A percentile compares a stretch with the other conserved stretches of the same genome.
phyloP scores from a whole-genome alignment of 129 eudicot genomes.

The Chrysanthemum lavandulifolium region DNA sequence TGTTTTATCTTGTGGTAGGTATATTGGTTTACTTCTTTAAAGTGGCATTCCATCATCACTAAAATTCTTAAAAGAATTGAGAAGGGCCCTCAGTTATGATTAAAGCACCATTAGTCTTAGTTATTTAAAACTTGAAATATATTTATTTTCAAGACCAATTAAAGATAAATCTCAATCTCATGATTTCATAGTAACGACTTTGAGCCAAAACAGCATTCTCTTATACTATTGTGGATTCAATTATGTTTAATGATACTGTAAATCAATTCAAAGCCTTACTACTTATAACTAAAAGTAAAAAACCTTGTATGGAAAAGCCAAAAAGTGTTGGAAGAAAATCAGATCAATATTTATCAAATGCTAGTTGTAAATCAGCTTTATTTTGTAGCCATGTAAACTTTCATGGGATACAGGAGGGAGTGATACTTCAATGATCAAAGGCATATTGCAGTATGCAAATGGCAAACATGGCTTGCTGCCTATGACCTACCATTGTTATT shows the following conservation, averaged over 20 bases:
- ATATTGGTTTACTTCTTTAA: slow-evolving; percentile 18
- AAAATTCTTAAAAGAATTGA: slow-evolving; percentile 23
- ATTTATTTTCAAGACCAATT: background rate
- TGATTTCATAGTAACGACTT: background rate
- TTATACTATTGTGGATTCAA: background rate
- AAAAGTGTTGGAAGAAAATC: too few species aligned
- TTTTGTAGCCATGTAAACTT: background rate
- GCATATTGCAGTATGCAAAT: slow-evolving; percentile 28
- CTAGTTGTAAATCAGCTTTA: background rate
- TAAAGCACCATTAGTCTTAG: background rate
- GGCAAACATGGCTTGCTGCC: slow-evolving; percentile 61
- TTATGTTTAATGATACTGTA: background rate
- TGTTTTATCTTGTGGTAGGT: slow-evolving; percentile 22
- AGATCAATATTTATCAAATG: background rate
- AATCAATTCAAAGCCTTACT: too few species aligned
- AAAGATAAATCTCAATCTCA: background rate
- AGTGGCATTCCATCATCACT: slow-evolving; percentile 27
- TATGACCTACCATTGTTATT: slow-evolving; percentile 39
- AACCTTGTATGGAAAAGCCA: too few species aligned
- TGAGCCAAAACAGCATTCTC: background rate
- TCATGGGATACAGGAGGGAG: slow-evolving; percentile 7
- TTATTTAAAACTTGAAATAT: background rate
- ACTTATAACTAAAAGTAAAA: too few species aligned
- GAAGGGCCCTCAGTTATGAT: slow-evolving; percentile 13
- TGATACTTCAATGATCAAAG: slow-evolving; percentile 28